Base-by-base conservation (phyloP, 73 alveolate genomes). In the Paraurostyla sp. region DNA sequence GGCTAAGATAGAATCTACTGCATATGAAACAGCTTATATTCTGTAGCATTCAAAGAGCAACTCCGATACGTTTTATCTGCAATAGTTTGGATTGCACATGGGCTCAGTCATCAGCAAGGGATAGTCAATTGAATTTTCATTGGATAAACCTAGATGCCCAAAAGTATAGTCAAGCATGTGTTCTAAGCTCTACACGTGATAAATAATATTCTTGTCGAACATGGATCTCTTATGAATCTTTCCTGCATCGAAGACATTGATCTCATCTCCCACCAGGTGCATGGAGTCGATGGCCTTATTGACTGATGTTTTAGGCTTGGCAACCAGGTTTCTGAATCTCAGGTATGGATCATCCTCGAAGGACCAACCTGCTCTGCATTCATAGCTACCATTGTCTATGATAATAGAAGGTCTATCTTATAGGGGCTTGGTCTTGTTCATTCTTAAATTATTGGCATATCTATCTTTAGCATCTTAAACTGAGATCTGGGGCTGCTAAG, bases 291-390 rank as follows among this genome's bases (percentile, higher is more conserved):
- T 56, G 18, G 63, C 92, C 80, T 85, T 91, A 52, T 69, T 85
- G 16, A 85, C 83, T 56, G 88, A 91, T 42, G 94, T 89, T 87
- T 97, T 97, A 18, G 98, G 98, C 71, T 95, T 94, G 16, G 98
- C 97, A 3, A 95, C 97, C 0, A 91, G 36, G 42, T 94, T 89
- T 75, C 98, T 78, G 90, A 94, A 97, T 36, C 93, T 73, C 43
- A 97, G 86, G 90, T 92, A 92, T 33, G 99, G 99, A 16, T 68
- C 95, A 29, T 88, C 90, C 48, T 94, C 95, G 83, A 93, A 93
- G 25, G 98, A 92, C 98, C 99, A 97, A 16, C 99, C 99, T n/a
- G 98, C 98, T 40, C 98, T 42, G 51, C 98, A 94, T 75, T 96
- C 96, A 71, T 90, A 96, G 58, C 98, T 92, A 0, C 99, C 99